These are phyloP conservation scores for Heterobasidion occidentale DNA, from an alignment of 1,284 basidiomycete genomes.

Conservation along the genomic window DNA sequence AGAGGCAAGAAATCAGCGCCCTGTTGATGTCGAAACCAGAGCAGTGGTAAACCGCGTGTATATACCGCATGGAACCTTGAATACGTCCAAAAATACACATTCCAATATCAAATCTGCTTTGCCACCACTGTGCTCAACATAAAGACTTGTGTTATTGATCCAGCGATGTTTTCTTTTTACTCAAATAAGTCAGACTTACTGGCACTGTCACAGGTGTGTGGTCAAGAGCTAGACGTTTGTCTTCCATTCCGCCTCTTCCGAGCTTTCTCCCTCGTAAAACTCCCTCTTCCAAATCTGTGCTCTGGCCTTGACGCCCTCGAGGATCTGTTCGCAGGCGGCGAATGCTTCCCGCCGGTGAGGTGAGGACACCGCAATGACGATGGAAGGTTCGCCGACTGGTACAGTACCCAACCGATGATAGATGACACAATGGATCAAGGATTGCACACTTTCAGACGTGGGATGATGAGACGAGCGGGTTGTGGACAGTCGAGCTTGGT, in stretches of 20 bases:
- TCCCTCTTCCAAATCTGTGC: conserved; percentile 90
- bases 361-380: conserved; percentile 81
- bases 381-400: conserved; percentile 73
- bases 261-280: conserved; percentile 63
- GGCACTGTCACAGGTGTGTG: neutral
- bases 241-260: conserved; percentile 68
- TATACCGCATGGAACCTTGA: no score
- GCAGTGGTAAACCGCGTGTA: no score
- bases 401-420: conserved; percentile 79
- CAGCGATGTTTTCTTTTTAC: no score
- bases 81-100: no score
- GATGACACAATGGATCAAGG: conserved; percentile 48
- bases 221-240: conserved; percentile 33
- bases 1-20: no score
- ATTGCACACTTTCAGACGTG: conserved; percentile 17
- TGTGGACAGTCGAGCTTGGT: conserved; percentile 33
- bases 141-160: no score
- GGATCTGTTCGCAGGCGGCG: conserved; percentile 68
- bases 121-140: no score
- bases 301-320: conserved; percentile 78
- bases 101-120: no score
- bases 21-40: no score
- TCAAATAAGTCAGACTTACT: neutral
- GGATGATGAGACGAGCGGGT: conserved; percentile 37
- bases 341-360: conserved; percentile 82